Evolutionary conservation across 2,329 filamentous ascomycete genomes (phyloP), one percentile per base, ranked within the genome.

Genomic region (Fusarium mangiferae): DNA sequence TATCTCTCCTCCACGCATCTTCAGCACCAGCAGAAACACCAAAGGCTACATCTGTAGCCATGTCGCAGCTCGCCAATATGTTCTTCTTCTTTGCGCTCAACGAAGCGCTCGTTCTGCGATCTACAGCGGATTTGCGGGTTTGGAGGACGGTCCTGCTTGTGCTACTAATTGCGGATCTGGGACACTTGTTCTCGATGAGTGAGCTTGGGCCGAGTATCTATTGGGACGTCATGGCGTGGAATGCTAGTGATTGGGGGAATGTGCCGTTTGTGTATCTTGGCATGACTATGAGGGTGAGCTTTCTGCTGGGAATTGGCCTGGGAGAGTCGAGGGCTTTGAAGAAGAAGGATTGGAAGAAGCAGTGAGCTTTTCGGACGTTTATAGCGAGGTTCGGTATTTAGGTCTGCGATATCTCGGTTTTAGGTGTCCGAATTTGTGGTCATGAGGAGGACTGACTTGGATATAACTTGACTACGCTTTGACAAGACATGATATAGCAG

Each of bases 61-160:
- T 95, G 77, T 90, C 90, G 24, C 93, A 96, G 83, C 88, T 96
- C 38, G 92, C 92, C 48, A 95, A 94, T 82, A 85, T 95, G 71
- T 96, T 95, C 83, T 82, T 95, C 44, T 88, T 93, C 66, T 94
- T 95, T 81, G 90, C 92, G 62, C 82, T 96, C 78, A 94, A 93
- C 83, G 93, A 96, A 83, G 92, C 92, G 5, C 83, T 94, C 30
- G 91, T 96, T 18, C 86, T 96, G 73, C 90, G 94, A 46, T 86
- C 89, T 22, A 94, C 93, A 12, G 84, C 84, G 56, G 91, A 95
- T 82, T 78, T 91, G 39, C 85, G 86, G 30, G 93, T 96, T 65
- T 96, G 93, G 93, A 87, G 84, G 73, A 86, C 89, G 3, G 85
- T 95, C 33, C 84, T 95, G 9, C 83, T 92, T 51, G 90, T 88